These are phyloP conservation scores for Phytomonas sp. DNA, from an alignment of 208 protist species.

Conservation along the genomic window DNA sequence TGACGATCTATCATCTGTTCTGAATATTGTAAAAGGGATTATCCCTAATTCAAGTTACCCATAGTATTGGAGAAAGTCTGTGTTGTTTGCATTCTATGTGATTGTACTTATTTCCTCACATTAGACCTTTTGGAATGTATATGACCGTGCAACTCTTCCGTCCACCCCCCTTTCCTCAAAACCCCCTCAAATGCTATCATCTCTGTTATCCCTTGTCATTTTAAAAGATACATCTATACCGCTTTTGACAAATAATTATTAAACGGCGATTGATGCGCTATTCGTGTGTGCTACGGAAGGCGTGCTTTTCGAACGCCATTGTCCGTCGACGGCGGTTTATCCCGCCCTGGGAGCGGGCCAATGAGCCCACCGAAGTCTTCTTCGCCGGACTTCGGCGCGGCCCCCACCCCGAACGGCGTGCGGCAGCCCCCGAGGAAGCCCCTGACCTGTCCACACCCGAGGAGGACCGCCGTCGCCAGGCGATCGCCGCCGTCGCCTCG, in stretches of 20 bases:
- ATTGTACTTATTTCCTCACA: neutral
- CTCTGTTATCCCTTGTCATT: neutral
- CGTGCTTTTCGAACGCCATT: neutral
- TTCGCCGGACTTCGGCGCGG: slow-evolving; percentile 61
- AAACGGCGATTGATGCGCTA: slow-evolving; percentile 10
- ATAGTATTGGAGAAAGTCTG: neutral
- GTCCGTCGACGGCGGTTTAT: slow-evolving; percentile 47
- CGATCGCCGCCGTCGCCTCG: slow-evolving; percentile 43
- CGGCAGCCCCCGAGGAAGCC: slow-evolving; percentile 21
- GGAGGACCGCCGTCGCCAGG: slow-evolving; percentile 38
- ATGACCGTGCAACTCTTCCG: too few relatives aligned
- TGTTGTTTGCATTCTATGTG: neutral
- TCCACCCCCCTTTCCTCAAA: too few relatives aligned
- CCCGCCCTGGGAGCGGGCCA: slow-evolving; percentile 78
- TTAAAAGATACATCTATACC: neutral
- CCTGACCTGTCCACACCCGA: slow-evolving; percentile 23
- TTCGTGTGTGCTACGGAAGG: neutral
- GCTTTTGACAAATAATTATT: neutral
- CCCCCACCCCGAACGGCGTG: slow-evolving; percentile 45
- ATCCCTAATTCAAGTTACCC: neutral
- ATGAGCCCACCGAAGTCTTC: slow-evolving; percentile 74
- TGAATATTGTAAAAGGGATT: neutral
- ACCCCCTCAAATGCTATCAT: neutral
- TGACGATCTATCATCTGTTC: neutral
- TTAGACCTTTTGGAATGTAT: neutral